Evolutionary conservation across 2,329 filamentous ascomycete species (phyloP).

Genomic region (Zasmidium angulare): DNA sequence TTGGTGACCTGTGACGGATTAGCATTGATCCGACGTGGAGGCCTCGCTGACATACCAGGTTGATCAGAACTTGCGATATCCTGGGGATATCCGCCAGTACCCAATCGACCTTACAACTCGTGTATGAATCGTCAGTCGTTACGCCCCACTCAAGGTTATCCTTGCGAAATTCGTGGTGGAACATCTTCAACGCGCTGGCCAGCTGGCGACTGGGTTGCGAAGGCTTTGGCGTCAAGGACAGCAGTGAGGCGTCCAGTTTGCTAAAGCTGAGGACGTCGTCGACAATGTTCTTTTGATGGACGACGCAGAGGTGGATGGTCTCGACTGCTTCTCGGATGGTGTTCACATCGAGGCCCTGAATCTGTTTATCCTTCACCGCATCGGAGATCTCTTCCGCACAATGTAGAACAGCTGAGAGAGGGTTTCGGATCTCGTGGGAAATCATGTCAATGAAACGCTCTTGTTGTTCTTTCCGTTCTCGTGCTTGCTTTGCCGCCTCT

Average conservation of each 20-base stretch:
- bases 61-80: constrained; percentile 34
- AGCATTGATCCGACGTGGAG: not conserved
- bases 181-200: constrained; percentile 34
- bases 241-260: constrained; percentile 35
- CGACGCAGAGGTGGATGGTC: constrained; percentile 45
- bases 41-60: constrained; percentile 18
- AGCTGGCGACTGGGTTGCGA: constrained; percentile 29
- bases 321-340: constrained; percentile 30
- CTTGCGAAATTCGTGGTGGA: constrained; percentile 36
- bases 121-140: constrained; percentile 28
- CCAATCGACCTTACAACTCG: constrained; percentile 20
- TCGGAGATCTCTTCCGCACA: constrained; percentile 45
- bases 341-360: constrained; percentile 18
- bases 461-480: constrained; percentile 46
- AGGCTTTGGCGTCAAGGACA: constrained; percentile 29
- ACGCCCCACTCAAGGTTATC: constrained; percentile 31
- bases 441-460: constrained; percentile 50
- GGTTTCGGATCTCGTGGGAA: constrained; percentile 40
- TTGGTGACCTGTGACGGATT: constrained; percentile 23
- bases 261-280: constrained; percentile 42
- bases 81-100: constrained; percentile 32
- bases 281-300: constrained; percentile 43
- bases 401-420: constrained; percentile 41
- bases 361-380: constrained; percentile 20
- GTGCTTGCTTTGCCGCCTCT: constrained; percentile 43